Evolutionary conservation across 129 eudicot species (phyloP).

Genomic region (Pseudognaphalium luteoalbum): DNA sequence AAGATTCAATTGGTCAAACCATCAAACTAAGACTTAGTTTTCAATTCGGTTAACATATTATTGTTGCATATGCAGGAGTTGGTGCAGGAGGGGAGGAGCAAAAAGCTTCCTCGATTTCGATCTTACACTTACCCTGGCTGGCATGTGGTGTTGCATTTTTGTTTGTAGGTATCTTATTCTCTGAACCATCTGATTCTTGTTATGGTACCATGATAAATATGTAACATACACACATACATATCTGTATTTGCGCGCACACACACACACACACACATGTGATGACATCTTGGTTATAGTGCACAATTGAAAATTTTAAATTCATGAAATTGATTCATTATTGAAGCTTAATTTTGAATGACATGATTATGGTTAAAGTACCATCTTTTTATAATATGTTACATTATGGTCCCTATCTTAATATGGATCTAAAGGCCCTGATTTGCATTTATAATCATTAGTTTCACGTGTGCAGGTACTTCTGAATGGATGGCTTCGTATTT

Average conservation of each 20-base stretch:
- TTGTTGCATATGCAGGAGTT: slow-evolving; percentile 59
- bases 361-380: not conserved
- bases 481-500: slow-evolving; percentile 96
- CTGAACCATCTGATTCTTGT: slow-evolving; percentile 42
- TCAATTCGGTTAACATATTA: not conserved
- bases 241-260: slow-evolving; percentile 4
- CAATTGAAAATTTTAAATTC: not conserved
- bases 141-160: slow-evolving; percentile 80
- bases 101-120: slow-evolving; percentile 66
- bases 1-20: not conserved
- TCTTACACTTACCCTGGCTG: slow-evolving; percentile 76
- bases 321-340: not conserved
- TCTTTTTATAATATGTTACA: not conserved
- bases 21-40: not conserved
- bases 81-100: slow-evolving; percentile 99
- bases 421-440: not conserved
- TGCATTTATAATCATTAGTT: slow-evolving; percentile 11
- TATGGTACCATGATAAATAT: not conserved
- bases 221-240: not conserved
- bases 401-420: not conserved
- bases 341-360: not conserved
- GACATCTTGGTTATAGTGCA: not conserved
- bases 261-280: not conserved
- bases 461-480: slow-evolving; percentile 60
- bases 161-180: slow-evolving; percentile 99